Percentiles rank a stretch among this genome's conserved stretches.
These are phyloP conservation scores for Coniosporium tulheliwenetii DNA, from an alignment of 2,329 filamentous ascomycete genomes.

Conservation along the genomic window DNA sequence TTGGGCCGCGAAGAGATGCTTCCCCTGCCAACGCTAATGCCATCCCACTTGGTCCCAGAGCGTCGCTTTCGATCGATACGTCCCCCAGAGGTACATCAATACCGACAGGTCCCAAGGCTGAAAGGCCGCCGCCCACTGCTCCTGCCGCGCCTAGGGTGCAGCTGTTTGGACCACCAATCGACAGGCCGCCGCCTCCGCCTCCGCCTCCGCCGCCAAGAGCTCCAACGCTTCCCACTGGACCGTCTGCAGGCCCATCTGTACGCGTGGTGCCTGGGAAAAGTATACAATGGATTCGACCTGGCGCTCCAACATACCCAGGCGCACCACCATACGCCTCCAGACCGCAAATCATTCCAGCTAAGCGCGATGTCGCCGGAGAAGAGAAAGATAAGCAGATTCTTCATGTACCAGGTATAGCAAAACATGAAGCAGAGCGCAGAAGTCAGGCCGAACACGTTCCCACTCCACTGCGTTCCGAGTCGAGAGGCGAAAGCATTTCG, in stretches of 20 bases:
- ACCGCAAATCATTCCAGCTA: constrained; percentile 21
- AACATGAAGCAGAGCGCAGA: too few relatives aligned
- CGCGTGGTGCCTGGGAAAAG: constrained; percentile 13
- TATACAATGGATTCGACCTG: constrained; percentile 27
- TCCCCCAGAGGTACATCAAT: constrained; percentile 19
- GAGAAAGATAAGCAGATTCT: constrained; percentile 18
- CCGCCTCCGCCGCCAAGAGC: constrained; percentile 11
- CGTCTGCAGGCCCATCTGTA: not conserved
- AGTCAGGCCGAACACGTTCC: too few relatives aligned
- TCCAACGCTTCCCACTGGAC: constrained; percentile 7
- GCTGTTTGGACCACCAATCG: not conserved
- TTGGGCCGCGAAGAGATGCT: not conserved
- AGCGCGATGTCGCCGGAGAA: constrained; percentile 27
- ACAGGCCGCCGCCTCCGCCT: constrained; percentile 8
- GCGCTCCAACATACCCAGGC: constrained; percentile 12
- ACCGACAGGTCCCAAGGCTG: constrained; percentile 22
- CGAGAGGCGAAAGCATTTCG: too few relatives aligned
- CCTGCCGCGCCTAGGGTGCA: not conserved
- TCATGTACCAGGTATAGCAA: too few relatives aligned
- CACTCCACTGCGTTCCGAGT: too few relatives aligned
- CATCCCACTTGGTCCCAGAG: constrained; percentile 14
- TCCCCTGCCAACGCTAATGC: constrained; percentile 12
- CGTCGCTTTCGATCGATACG: constrained; percentile 13
- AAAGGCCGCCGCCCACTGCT: constrained; percentile 12
- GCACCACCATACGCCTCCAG: not conserved